Base-by-base conservation (phyloP, 768 basidiomycete genomes). In the Rhodotorula paludigena region DNA sequence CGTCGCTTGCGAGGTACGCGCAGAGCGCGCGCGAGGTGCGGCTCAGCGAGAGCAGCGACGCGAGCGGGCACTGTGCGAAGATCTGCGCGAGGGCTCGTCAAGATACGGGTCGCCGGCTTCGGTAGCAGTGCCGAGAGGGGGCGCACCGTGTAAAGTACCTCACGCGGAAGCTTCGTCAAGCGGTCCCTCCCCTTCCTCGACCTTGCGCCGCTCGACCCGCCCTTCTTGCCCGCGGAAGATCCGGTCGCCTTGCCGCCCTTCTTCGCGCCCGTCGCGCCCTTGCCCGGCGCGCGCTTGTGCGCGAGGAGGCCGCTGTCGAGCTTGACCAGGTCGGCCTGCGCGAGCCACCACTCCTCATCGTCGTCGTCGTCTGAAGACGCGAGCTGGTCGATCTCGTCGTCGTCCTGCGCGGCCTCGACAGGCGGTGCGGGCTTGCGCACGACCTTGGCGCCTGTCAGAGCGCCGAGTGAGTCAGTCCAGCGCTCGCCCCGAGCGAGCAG, bases 351-450 rank as follows among this genome's bases (percentile, higher is more conserved):
- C 25, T 47, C 42, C 21, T 20, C 33, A 9, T 14, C 28, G 28
- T 32, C 48, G 30, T 30, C 15, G 30, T 49, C 48, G 23, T 18
- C n/a, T 2, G 25, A 25, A 1, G 56, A 57, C 2, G 39, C 56
- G 56, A 57, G 57, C 32, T 57, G 32, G 35, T 58, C 57, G 25
- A 36, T 25, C 32, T 58, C 45, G 18, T 38, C 57, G 2, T 25
- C 48, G 6, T 2, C 6, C 28, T 21, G 0, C 3, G 1, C 7
- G 6, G 25, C 5, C 11, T 52, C 10, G 33, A 18, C n/a, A n/a
- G n/a, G n/a, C n/a, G n/a, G 33, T 35, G 16, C 32, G 2, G 12
- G 20, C 21, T 21, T 20, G 44, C 44, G 15, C 44, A 20, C 44
- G 44, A 45, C 18, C 44, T 7, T 15, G n/a, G 10, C 2, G 47